A percentile compares a stretch with the other conserved stretches of the same genome.
Evolutionary conservation across 2,329 filamentous ascomycete genomes (phyloP).

Genomic region (Dendrostoma leiphaemia): DNA sequence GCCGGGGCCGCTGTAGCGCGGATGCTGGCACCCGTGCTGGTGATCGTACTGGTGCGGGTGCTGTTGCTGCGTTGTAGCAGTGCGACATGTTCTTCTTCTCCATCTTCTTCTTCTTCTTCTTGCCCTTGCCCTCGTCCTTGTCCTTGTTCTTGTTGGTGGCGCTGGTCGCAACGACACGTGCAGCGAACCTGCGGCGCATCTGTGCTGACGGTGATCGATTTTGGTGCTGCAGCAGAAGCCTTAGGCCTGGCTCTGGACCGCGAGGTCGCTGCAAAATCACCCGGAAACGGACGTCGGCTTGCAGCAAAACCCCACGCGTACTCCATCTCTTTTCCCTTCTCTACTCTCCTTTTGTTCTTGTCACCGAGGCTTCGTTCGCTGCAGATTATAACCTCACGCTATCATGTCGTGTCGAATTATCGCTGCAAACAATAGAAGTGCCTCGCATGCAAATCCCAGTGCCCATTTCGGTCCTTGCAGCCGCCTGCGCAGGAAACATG

Average conservation of each 20-base stretch:
- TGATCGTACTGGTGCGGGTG: not conserved
- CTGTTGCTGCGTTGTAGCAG: not conserved
- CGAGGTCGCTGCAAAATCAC: constrained; percentile 9
- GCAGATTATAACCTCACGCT: no score
- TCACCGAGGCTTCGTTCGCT: not conserved
- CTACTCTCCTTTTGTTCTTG: not conserved
- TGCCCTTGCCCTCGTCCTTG: not conserved
- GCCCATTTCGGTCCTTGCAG: not conserved
- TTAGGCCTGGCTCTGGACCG: not conserved
- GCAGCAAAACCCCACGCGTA: constrained; percentile 18
- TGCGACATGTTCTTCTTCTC: not conserved
- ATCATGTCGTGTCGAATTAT: no score
- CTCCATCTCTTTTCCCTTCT: constrained; percentile 5
- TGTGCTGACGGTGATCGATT: not conserved
- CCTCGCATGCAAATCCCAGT: not conserved
- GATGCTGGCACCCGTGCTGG: no score
- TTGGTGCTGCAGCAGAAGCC: not conserved
- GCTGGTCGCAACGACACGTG: no score
- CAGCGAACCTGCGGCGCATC: not conserved
- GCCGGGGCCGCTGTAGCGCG: no score
- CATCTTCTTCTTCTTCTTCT: not conserved
- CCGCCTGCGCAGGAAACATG: not conserved
- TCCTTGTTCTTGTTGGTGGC: not conserved
- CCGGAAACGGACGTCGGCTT: constrained; percentile 17
- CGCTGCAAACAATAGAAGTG: no score